Percentiles rank a stretch among this genome's conserved stretches.
Evolutionary conservation across 2,329 filamentous ascomycete genomes (phyloP).

Genomic region (Verticillium zaregamsianum): DNA sequence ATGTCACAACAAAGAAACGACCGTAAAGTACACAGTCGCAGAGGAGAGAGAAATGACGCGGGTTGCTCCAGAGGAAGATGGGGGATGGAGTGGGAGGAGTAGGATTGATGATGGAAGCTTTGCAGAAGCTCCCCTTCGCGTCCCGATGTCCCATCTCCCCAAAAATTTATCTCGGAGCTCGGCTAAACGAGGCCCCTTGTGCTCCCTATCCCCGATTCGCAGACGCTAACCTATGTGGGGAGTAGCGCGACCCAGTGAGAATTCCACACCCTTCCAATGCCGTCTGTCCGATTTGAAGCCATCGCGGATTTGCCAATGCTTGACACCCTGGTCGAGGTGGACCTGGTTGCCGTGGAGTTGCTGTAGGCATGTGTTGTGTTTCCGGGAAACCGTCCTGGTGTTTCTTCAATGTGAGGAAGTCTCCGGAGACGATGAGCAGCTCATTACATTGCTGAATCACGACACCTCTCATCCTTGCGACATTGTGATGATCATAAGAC

Average conservation of each 20-base stretch:
- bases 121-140: slow-evolving; percentile 9
- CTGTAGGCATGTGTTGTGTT: not conserved
- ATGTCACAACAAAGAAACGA: slow-evolving; percentile 22
- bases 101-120: slow-evolving; percentile 6
- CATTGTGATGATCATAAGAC: too few relatives aligned
- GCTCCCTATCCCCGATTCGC: slow-evolving; percentile 15
- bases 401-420: too few relatives aligned
- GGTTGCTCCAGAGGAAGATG: slow-evolving; percentile 18
- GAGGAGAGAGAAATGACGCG: slow-evolving; percentile 23
- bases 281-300: slow-evolving; percentile 16
- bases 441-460: too few relatives aligned
- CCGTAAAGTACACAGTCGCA: slow-evolving; percentile 20
- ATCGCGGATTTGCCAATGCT: not conserved
- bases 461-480: too few relatives aligned
- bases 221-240: slow-evolving; percentile 22
- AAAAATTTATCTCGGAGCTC: slow-evolving; percentile 39
- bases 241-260: slow-evolving; percentile 21
- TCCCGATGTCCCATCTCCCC: slow-evolving; percentile 18
- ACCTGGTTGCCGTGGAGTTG: not conserved
- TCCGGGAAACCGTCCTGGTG: too few relatives aligned
- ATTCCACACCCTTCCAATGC: slow-evolving; percentile 34
- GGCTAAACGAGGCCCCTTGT: slow-evolving; percentile 33
- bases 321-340: not conserved
- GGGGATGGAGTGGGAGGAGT: slow-evolving; percentile 20
- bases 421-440: too few relatives aligned